Evolutionary conservation across 148 eudicot genomes (phyloP).

Genomic region (Silene latifolia): DNA sequence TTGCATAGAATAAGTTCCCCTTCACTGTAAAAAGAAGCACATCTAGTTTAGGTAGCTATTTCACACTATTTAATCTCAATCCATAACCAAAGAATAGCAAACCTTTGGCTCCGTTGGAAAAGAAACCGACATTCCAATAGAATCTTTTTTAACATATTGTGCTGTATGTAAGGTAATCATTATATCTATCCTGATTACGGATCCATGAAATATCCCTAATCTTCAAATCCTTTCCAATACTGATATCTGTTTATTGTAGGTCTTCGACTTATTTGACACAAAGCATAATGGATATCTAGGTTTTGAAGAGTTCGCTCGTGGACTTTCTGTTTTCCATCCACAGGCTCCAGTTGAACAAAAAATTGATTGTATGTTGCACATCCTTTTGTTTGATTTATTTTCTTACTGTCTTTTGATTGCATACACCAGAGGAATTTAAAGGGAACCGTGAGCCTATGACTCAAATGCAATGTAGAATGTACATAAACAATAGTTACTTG

Average conservation of each 20-base stretch:
- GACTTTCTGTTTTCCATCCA: slow-evolving; percentile 95
- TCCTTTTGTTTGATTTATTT: background rate
- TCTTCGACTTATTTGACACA: slow-evolving; percentile 94
- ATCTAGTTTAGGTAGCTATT: too few species aligned
- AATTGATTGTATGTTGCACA: slow-evolving; percentile 69
- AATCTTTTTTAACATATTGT: background rate
- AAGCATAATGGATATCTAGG: slow-evolving; percentile 87
- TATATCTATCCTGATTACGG: background rate
- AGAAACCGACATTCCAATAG: background rate
- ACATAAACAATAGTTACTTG: too few species aligned
- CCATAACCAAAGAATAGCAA: too few species aligned
- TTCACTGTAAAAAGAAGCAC: too few species aligned
- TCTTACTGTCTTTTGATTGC: background rate
- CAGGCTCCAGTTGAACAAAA: slow-evolving; percentile 86
- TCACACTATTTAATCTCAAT: too few species aligned
- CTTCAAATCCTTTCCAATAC: background rate
- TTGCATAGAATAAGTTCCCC: too few species aligned
- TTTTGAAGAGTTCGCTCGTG: slow-evolving; percentile 96
- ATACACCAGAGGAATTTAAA: background rate
- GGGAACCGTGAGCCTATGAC: background rate
- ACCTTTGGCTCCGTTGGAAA: too few species aligned
- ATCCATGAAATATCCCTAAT: background rate
- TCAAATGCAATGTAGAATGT: background rate
- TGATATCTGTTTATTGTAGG: slow-evolving; percentile 38
- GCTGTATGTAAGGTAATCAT: too few species aligned